phyloP scores from a whole-genome alignment of 495 filamentous ascomycete genomes.

The Bathelium albidoporum region DNA sequence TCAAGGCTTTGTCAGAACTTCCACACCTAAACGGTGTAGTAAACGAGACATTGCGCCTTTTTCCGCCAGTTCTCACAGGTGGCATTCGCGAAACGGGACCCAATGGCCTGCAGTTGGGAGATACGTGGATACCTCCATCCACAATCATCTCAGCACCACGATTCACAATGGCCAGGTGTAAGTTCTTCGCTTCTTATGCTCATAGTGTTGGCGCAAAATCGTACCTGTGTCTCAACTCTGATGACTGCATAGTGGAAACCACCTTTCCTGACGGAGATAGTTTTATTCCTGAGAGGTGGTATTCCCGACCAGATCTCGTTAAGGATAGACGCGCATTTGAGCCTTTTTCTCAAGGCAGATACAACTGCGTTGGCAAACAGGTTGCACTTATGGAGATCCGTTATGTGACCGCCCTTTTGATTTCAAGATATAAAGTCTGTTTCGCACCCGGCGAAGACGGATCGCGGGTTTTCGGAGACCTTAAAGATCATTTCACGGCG shows the following conservation, averaged over 20 bases:
- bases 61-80: conserved; percentile 39
- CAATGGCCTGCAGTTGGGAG: conserved; percentile 39
- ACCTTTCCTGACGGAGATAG: conserved; percentile 28
- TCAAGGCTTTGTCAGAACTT: conserved; percentile 12
- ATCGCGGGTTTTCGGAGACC: conserved; percentile 21
- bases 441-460: conserved; percentile 33
- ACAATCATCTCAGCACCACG: conserved; percentile 34
- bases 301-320: conserved; percentile 32
- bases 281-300: conserved; percentile 48
- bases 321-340: conserved; percentile 35
- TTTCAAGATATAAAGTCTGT: conserved; percentile 33
- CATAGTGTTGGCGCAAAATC: too few relatives aligned
- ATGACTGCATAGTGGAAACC: conserved; percentile 10
- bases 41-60: conserved; percentile 46
- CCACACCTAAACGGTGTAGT: conserved; percentile 39
- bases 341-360: conserved; percentile 39
- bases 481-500: conserved; percentile 35
- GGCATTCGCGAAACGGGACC: conserved; percentile 37
- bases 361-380: conserved; percentile 40
- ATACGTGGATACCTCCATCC: conserved; percentile 35
- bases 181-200: neutral
- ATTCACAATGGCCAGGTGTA: conserved; percentile 37
- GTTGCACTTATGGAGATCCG: conserved; percentile 41
- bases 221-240: neutral
- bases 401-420: conserved; percentile 31